Conservation (phyloP, 73 alveolate species). For the Effrenium voratum region DNA sequence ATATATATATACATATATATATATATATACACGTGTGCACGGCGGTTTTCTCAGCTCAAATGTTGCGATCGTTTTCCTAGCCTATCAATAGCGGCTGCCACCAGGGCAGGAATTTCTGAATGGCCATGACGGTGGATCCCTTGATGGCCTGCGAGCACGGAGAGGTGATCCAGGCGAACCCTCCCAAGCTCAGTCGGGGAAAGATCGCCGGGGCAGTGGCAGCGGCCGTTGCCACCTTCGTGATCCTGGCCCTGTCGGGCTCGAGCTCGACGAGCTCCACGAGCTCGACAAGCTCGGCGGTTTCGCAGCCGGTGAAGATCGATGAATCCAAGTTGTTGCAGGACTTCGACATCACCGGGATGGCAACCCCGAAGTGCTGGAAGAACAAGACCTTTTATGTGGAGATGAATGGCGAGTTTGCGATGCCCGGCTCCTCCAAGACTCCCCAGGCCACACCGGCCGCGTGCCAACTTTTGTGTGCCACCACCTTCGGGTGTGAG, state of each 20-base stretch:
- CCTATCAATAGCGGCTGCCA: too few relatives aligned
- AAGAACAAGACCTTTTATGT: constrained; percentile 46
- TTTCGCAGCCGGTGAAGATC: too few relatives aligned
- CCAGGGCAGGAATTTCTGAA: too few relatives aligned
- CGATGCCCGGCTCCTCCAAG: constrained; percentile 41
- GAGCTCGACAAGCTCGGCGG: too few relatives aligned
- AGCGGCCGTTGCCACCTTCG: too few relatives aligned
- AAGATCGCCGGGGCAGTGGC: too few relatives aligned
- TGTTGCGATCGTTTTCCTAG: too few relatives aligned
- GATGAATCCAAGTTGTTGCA: too few relatives aligned
- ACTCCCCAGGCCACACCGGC: constrained; percentile 45
- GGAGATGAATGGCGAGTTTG: constrained; percentile 40
- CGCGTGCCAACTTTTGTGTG: constrained; percentile 77
- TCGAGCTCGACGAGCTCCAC: too few relatives aligned
- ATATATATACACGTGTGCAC: not conserved
- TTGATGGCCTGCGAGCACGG: constrained; percentile 29
- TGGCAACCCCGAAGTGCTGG: constrained; percentile 68
- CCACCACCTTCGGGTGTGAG: constrained; percentile 56
- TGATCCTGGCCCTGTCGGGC: too few relatives aligned
- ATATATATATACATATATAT: too few relatives aligned
- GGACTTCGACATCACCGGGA: constrained; percentile 36
- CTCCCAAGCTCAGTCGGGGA: too few relatives aligned
- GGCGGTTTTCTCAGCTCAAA: not conserved
- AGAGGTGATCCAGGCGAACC: not conserved
- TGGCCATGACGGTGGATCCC: constrained; percentile 33